Percentiles rank a stretch among this genome's conserved stretches.
These are phyloP conservation scores for Arxiozyma telluris DNA, from an alignment of 1,139 yeast genomes.

Conservation along the genomic window DNA sequence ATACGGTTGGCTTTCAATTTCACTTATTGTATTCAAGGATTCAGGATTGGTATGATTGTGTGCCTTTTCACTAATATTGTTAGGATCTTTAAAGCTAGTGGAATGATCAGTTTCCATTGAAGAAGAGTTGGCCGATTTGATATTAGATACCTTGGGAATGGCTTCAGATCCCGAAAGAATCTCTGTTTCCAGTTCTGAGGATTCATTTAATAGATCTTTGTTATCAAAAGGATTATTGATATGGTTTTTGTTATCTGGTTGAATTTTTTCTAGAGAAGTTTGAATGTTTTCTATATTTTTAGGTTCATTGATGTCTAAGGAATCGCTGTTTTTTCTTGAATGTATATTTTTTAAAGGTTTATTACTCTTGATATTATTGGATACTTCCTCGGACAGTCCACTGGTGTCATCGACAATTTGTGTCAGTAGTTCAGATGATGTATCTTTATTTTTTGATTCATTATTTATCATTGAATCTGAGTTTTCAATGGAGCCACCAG, in stretches of 20 bases:
- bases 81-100: too few relatives aligned
- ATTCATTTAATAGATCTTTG: neutral
- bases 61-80: neutral
- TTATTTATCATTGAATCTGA: neutral
- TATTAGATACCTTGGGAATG: too few relatives aligned
- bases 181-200: too few relatives aligned
- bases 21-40: neutral
- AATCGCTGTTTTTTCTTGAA: neutral
- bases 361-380: neutral
- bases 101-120: too few relatives aligned
- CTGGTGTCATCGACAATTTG: neutral
- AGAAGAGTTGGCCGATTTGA: too few relatives aligned
- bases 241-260: neutral
- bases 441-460: too few relatives aligned
- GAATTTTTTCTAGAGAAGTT: neutral
- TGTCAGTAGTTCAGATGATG: neutral
- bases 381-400: neutral
- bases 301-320: slow-evolving; percentile 1
- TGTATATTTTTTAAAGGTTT: too few relatives aligned
- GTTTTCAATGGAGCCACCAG: neutral
- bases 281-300: neutral
- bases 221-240: neutral
- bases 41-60: neutral
- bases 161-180: too few relatives aligned
- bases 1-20: neutral